Conservation (phyloP, 2,329 filamentous ascomycete genomes). For the Fusarium mangiferae region DNA sequence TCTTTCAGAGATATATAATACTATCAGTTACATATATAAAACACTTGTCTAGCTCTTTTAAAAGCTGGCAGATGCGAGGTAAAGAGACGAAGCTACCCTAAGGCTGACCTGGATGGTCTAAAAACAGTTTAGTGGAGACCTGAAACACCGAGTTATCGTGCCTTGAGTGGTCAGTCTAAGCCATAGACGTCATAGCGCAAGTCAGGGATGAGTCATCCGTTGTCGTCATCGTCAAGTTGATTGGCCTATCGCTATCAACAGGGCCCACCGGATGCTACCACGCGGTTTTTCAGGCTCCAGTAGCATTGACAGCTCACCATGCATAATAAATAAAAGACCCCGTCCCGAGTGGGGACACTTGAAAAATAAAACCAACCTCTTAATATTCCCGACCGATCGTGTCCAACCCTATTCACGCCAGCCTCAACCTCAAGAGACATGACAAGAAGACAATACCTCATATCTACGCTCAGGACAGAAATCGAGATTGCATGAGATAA, state of each 20-base stretch:
- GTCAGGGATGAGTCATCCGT: background rate
- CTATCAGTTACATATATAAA: accelerated
- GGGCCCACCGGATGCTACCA: background rate
- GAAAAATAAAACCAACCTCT: conserved; percentile 6
- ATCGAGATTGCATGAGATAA: background rate
- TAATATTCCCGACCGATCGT: background rate
- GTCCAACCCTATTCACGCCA: background rate
- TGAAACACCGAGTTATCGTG: background rate
- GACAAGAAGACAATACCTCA: background rate
- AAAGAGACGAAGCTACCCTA: background rate
- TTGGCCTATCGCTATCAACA: background rate
- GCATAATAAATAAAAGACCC: background rate
- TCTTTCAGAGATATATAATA: accelerated
- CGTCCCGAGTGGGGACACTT: background rate
- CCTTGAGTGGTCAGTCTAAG: background rate
- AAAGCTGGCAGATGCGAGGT: too few relatives aligned
- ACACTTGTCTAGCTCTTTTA: accelerated
- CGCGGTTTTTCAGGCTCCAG: conserved; percentile 1
- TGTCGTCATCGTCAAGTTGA: background rate
- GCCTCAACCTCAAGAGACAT: background rate
- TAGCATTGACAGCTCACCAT: background rate
- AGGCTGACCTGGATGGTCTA: background rate
- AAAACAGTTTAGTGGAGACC: background rate
- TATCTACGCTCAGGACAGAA: background rate
- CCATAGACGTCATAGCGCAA: background rate